Conservation (phyloP, 2,329 filamentous ascomycete genomes). For the Magnaporthales sp. region DNA sequence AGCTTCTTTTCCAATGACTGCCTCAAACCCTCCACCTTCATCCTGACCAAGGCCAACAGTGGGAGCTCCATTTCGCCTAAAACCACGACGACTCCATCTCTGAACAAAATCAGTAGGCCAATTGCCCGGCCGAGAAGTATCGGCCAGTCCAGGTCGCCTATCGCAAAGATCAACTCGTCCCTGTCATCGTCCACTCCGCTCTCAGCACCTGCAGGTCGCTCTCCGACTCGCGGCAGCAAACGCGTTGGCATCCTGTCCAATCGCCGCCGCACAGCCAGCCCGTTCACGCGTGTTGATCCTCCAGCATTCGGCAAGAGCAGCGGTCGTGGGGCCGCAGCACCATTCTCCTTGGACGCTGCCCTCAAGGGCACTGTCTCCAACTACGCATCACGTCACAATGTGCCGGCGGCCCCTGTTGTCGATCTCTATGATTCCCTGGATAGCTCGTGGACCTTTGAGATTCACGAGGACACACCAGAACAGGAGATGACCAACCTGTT, state of each 20-base stretch:
- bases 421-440: conserved; percentile 28
- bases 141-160: conserved; percentile 45
- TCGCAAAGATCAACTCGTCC: conserved; percentile 35
- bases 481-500: conserved; percentile 89
- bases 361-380: conserved; percentile 65
- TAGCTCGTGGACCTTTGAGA: conserved; percentile 81
- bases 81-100: conserved; percentile 17
- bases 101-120: conserved; percentile 20
- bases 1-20: conserved; percentile 32
- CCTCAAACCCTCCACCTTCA: conserved; percentile 38
- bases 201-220: conserved; percentile 69
- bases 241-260: conserved; percentile 59
- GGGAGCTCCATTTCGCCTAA: neutral
- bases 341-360: conserved; percentile 80
- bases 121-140: conserved; percentile 27
- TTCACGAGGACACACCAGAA: conserved; percentile 85
- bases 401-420: conserved; percentile 18
- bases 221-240: conserved; percentile 61
- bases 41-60: conserved; percentile 30
- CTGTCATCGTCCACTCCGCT: conserved; percentile 31
- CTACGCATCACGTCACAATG: conserved; percentile 37
- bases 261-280: conserved; percentile 51
- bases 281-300: conserved; percentile 62
- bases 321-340: conserved; percentile 35
- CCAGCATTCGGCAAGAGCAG: conserved; percentile 44